These are phyloP conservation scores for Suillus bovinus DNA, from an alignment of 768 basidiomycete genomes.

Conservation along the genomic window DNA sequence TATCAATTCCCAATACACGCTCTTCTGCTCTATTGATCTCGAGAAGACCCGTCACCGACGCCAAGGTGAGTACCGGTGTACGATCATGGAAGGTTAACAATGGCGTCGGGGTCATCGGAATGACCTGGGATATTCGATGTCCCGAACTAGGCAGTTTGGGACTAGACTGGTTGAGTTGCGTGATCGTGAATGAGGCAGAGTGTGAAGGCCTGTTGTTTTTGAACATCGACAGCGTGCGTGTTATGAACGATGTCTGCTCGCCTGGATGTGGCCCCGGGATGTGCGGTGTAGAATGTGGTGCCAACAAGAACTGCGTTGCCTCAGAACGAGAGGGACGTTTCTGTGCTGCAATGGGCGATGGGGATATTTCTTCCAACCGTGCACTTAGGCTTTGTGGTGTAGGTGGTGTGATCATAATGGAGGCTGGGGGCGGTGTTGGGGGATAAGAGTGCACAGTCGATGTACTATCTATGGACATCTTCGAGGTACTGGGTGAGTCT, in stretches of 20 bases:
- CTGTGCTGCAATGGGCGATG: not conserved
- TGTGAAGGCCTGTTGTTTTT: conserved; percentile 54
- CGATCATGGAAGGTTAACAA: conserved; percentile 71
- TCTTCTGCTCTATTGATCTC: conserved; percentile 63
- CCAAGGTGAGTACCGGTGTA: conserved; percentile 63
- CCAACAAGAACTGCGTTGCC: conserved; percentile 47
- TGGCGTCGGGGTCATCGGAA: conserved; percentile 39
- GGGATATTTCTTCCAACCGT: conserved; percentile 25
- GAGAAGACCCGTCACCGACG: conserved; percentile 59
- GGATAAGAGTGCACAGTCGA: conserved; percentile 54
- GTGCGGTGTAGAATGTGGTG: conserved; percentile 43
- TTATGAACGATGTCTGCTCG: conserved; percentile 45
- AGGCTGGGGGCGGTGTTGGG: conserved; percentile 47
- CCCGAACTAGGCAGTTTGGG: conserved; percentile 16
- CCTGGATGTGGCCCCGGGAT: conserved; percentile 28
- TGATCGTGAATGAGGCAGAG: conserved; percentile 63
- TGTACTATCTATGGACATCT: conserved; percentile 28
- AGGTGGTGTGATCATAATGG: conserved; percentile 33
- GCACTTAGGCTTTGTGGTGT: conserved; percentile 35
- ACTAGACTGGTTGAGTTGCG: conserved; percentile 22
- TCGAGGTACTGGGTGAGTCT: conserved; percentile 18
- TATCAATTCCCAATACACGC: conserved; percentile 63
- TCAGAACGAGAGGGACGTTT: conserved; percentile 13
- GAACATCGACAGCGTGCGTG: conserved; percentile 50
- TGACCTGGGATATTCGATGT: conserved; percentile 21